Conservation (phyloP, 2,329 filamentous ascomycete species). For the Cladosporium austrohemisphaericum region DNA sequence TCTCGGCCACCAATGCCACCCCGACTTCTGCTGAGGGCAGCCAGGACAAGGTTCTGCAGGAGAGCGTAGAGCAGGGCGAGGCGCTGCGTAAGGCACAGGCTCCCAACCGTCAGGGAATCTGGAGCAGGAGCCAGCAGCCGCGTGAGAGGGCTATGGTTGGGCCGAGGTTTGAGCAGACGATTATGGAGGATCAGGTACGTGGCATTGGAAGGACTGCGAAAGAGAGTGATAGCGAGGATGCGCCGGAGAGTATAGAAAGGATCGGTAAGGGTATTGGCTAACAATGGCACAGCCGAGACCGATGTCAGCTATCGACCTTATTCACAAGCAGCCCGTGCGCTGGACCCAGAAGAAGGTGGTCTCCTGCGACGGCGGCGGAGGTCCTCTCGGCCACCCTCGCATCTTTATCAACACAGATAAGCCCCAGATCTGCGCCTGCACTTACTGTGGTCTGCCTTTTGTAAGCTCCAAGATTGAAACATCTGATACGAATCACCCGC, state of each 20-base stretch:
- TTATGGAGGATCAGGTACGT: conserved; percentile 80
- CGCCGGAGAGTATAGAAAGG: neutral
- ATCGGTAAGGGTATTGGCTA: conserved; percentile 22
- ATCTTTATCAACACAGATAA: conserved; percentile 99
- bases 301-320: conserved; percentile 85
- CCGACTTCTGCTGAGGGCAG: conserved; percentile 49
- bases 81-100: conserved; percentile 65
- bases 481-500: no score
- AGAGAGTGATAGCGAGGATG: neutral
- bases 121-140: conserved; percentile 82
- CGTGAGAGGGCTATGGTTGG: conserved; percentile 83
- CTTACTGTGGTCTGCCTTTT: conserved; percentile 89
- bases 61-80: conserved; percentile 54
- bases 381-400: conserved; percentile 81
- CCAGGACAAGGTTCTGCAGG: conserved; percentile 53
- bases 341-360: conserved; percentile 83
- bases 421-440: conserved; percentile 84
- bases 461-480: conserved; percentile 57
- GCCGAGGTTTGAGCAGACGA: conserved; percentile 94
- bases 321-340: conserved; percentile 90
- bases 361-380: conserved; percentile 87
- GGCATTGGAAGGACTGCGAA: neutral
- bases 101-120: conserved; percentile 76
- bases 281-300: conserved; percentile 67
- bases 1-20: conserved; percentile 59